Evolutionary conservation across 2,329 filamentous ascomycete species (phyloP).

Genomic region (Xylariaceae sp.): DNA sequence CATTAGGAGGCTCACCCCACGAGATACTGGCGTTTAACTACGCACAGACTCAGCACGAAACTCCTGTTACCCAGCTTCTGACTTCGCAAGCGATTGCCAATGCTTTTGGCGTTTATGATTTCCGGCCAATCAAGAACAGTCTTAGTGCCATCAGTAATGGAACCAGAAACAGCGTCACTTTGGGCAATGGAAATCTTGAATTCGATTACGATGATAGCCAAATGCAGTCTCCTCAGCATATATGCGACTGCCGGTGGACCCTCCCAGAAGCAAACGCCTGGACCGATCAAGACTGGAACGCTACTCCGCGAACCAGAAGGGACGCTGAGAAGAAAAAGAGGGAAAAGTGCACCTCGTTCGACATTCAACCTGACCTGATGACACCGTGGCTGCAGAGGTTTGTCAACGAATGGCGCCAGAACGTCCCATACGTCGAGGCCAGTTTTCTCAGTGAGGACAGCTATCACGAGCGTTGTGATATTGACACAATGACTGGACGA

Average conservation of each 20-base stretch:
- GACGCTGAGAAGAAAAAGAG: constrained; percentile 1
- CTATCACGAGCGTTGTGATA: constrained; percentile 28
- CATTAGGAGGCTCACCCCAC: too few species aligned
- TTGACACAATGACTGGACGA: constrained; percentile 33
- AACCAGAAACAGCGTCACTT: neutral
- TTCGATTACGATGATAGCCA: neutral
- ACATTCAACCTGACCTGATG: neutral
- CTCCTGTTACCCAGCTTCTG: neutral
- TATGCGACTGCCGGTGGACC: neutral
- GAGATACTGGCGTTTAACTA: too few species aligned
- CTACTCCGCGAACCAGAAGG: neutral
- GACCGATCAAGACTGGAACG: constrained; percentile 1
- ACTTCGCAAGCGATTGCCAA: neutral
- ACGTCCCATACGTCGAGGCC: constrained; percentile 6
- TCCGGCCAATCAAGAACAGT: neutral
- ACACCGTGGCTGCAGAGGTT: constrained; percentile 5
- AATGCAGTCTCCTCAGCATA: neutral
- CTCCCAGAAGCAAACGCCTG: neutral
- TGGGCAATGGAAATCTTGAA: neutral
- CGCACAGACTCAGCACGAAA: too few species aligned
- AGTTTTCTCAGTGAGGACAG: constrained; percentile 29
- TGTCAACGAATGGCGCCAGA: constrained; percentile 14
- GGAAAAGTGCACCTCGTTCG: neutral
- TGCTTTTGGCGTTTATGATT: neutral
- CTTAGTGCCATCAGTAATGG: neutral